Percentiles rank a stretch among this genome's conserved stretches.
Conservation (phyloP, 2,329 filamentous ascomycete species). For the Colletotrichum noveboracense region DNA sequence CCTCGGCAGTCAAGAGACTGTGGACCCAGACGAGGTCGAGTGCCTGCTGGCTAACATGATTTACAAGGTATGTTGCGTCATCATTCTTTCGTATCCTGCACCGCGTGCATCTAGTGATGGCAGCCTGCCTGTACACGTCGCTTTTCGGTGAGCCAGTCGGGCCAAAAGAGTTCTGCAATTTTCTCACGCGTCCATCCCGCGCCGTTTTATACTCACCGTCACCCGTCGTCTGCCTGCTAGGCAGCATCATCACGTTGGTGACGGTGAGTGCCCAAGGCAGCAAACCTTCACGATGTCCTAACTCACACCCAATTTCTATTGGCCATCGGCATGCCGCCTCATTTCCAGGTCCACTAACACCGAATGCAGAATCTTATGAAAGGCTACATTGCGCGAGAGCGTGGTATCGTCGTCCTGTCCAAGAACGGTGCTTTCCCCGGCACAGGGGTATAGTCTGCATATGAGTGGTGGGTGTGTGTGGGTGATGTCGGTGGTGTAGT, state of each 20-base stretch:
- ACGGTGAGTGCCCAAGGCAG: neutral
- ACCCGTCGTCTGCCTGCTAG: neutral
- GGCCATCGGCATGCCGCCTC: neutral
- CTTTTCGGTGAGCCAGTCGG: neutral
- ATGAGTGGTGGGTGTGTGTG: neutral
- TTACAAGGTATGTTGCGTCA: slow-evolving; percentile 76
- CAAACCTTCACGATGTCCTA: neutral
- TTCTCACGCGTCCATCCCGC: neutral
- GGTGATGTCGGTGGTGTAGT: neutral
- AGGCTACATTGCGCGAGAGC: slow-evolving; percentile 93
- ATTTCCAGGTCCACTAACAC: slow-evolving; percentile 36
- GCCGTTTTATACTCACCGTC: neutral
- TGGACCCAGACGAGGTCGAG: slow-evolving; percentile 93
- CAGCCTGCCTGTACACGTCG: neutral
- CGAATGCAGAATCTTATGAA: slow-evolving; percentile 85
- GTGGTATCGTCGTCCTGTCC: slow-evolving; percentile 88
- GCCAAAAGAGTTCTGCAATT: neutral
- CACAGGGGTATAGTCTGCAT: slow-evolving; percentile 65
- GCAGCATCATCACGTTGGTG: neutral
- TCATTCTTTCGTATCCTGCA: neutral
- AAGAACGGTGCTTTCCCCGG: slow-evolving; percentile 94
- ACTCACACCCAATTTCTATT: neutral
- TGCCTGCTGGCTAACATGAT: slow-evolving; percentile 96
- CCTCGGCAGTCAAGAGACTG: slow-evolving; percentile 68
- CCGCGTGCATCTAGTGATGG: neutral